phyloP scores from a whole-genome alignment of 208 protist genomes.

The Trypanosoma theileri region DNA sequence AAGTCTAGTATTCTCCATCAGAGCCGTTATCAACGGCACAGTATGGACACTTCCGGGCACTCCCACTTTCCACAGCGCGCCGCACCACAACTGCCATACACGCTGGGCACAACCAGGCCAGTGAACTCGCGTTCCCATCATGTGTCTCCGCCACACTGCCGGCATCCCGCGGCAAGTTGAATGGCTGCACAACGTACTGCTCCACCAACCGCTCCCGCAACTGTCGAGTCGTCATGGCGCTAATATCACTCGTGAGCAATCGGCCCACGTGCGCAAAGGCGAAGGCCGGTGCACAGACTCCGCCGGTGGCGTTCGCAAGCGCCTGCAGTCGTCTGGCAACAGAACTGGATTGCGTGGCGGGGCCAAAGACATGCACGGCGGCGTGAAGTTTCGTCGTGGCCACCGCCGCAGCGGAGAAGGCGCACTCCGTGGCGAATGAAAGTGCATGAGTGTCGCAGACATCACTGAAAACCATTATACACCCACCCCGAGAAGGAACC shows the following conservation, averaged over 20 bases:
- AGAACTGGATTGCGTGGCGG: slow-evolving; percentile 3
- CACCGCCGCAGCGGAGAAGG: slow-evolving; percentile 52
- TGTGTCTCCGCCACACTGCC: not conserved
- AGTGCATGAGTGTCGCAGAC: slow-evolving; percentile 17
- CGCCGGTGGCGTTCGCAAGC: slow-evolving; percentile 21
- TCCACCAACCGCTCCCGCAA: slow-evolving; percentile 55
- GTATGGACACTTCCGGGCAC: slow-evolving; percentile 18
- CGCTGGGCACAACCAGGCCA: slow-evolving; percentile 70
- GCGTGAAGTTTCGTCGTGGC: slow-evolving; percentile 36
- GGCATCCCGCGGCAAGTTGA: slow-evolving; percentile 43
- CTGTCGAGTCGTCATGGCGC: slow-evolving; percentile 28
- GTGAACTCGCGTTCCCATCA: slow-evolving; percentile 27
- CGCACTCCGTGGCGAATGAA: slow-evolving; percentile 62
- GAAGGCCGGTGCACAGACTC: slow-evolving; percentile 15
- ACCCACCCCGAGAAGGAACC: slow-evolving; percentile 4
- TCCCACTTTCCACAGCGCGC: slow-evolving; percentile 14
- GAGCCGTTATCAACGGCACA: slow-evolving; percentile 2
- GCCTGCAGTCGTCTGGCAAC: slow-evolving; percentile 13
- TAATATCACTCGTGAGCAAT: not conserved
- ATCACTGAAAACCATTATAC: slow-evolving; percentile 70
- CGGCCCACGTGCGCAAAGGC: slow-evolving; percentile 22
- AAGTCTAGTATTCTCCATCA: not conserved
- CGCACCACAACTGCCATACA: slow-evolving; percentile 69
- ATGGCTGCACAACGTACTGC: slow-evolving; percentile 54
- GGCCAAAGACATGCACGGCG: slow-evolving; percentile 58